Percentiles rank a stretch among this genome's conserved stretches.
These are phyloP conservation scores for Populus hybrid DNA, from an alignment of 441 rosid species.

Conservation along the genomic window DNA sequence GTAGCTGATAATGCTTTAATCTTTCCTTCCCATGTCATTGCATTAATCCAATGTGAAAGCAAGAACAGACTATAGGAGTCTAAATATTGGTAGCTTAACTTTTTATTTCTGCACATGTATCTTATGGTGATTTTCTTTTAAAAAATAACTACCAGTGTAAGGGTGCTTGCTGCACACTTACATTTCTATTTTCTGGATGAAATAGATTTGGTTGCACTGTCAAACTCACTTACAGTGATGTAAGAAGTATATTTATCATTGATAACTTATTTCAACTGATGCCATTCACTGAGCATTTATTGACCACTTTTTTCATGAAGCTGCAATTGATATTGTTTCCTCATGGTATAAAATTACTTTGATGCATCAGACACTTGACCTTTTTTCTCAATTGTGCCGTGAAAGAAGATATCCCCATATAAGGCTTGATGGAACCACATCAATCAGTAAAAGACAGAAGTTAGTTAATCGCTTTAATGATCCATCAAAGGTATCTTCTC, in stretches of 20 bases:
- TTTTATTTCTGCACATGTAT: neutral
- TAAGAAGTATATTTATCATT: neutral
- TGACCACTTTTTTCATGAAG: neutral
- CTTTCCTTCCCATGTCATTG: neutral
- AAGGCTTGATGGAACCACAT: constrained; percentile 94
- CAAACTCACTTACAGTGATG: neutral
- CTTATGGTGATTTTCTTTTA: neutral
- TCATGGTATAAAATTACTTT: constrained; percentile 8
- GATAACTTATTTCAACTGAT: constrained; percentile 1
- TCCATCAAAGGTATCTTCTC: constrained; percentile 56
- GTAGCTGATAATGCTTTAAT: neutral
- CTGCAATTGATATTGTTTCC: neutral
- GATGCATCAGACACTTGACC: constrained; percentile 84
- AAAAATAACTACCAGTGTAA: neutral
- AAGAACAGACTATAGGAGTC: neutral
- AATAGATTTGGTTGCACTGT: neutral
- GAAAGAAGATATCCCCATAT: constrained; percentile 95
- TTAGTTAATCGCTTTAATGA: constrained; percentile 91
- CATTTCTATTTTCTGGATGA: neutral
- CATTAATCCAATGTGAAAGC: neutral
- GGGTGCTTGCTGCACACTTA: neutral
- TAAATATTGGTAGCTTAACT: neutral
- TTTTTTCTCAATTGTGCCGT: constrained; percentile 93
- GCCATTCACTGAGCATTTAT: too few relatives aligned
- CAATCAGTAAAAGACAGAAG: constrained; percentile 95